Evolutionary conservation across 1,284 basidiomycete species (phyloP), one percentile per base, ranked within the genome.

Genomic region (Schizopora paradoxa): DNA sequence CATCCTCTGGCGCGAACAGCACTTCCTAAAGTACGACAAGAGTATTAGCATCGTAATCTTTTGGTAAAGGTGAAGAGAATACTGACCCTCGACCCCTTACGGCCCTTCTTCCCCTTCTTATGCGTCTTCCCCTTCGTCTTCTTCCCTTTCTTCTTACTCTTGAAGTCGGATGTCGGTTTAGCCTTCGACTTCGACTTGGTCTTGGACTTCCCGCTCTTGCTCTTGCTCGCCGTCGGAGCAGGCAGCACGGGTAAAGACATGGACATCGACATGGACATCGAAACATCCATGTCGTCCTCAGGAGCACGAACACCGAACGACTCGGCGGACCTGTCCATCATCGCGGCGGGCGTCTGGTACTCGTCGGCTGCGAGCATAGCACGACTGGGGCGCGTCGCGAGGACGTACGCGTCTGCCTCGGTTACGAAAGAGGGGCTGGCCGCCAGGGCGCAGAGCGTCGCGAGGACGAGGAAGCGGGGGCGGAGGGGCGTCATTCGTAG

Each of bases 391-490:
- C 18, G 7, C 16, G 38, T 18, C 19, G 26, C 41, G 27, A 47
- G 21, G 33, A 34, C 49, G n/a, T 45, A 34, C 6, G 45, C 45
- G 23, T 51, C 29, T 13, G 41, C 19, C 16, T 16, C 25, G n/a
- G 32, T 42, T 5, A 44, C 14, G 31, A 41, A 37, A 8, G 45
- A 28, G 16, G 40, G 40, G 19, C 43, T 35, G 22, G 45, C 40
- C n/a, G 45, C 34, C 23, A 43, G 27, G 23, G 49, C 45, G 45
- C 40, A 38, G 29, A 51, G 40, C 27, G 49, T 38, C 11, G 49
- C 45, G 21, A 51, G 41, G 18, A 43, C 6, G 27, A 51, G 35
- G 23, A 51, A 51, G 18, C 49, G 49, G 18, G 49, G 36, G 7
- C 41, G 27, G 22, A 51, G 49, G 31, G 23, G 39, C 26, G 47